Evolutionary conservation across 306 rosid species (phyloP), one percentile per base, ranked within the genome.

Genomic region (Malus sylvestris): DNA sequence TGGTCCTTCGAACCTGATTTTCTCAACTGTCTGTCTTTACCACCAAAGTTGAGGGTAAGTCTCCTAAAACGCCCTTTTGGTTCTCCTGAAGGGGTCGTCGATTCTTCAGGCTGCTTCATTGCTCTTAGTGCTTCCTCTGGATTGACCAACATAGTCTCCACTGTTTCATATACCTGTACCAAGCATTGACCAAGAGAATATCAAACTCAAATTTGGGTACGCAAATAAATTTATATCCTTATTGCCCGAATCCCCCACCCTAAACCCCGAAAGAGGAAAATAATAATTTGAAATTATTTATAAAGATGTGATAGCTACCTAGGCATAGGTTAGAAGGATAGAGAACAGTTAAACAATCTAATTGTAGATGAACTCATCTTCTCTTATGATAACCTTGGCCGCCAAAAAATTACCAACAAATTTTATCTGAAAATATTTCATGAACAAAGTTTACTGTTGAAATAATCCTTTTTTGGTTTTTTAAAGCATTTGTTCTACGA

Each of bases 91-190:
- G 49, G 64, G 19, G 79, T 46, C 23, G 84, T 63, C n/a, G 32
- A 23, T 71, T 91, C 96, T 42, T 92, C 98, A 4, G 92, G 78
- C 80, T 90, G 97, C 83, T 85, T 92, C 78, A 89, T 74, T 64
- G 81, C 81, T 83, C 77, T 91, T 55, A 87, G 76, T 32, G 88
- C 91, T 85, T 96, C 99, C 18, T 92, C 98, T 2, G 99, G 97
- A 89, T 91, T 89, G 69, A 82, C 70, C 65, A 92, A 57, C 93
- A 96, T 86, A 38, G 82, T 81, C 88, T 96, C 99, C 85, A 96
- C 87, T 27, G 99, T 89, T 85, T 89, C 96, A 78, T 92, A 96
- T 52, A 91, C 99, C 99, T 96, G 74, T 44, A 68, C 30, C 62
- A 73, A 14, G 25, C n/a, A 61, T 60, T 40, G 25, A 27, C 42